Conservation (phyloP, 148 eudicot genomes). For the Persicaria maculosa region DNA sequence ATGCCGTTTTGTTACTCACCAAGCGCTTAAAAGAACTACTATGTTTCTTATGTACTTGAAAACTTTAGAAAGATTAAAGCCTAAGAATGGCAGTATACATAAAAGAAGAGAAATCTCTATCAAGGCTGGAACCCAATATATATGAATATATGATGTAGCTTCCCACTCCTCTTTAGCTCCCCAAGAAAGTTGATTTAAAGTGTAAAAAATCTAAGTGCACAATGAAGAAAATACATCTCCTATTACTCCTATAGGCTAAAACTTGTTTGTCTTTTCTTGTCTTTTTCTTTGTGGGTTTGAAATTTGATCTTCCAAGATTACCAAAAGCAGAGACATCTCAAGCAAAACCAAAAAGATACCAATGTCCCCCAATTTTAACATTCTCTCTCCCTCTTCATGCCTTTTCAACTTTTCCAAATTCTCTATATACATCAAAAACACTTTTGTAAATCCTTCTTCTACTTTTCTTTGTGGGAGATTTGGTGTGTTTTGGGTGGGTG, state of each 20-base stretch:
- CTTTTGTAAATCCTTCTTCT: background rate
- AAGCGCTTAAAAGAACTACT: too few relatives aligned
- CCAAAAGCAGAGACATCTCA: constrained; percentile 10
- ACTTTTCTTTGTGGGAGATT: background rate
- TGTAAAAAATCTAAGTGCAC: constrained; percentile 4
- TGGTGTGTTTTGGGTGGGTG: background rate
- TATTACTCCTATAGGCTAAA: constrained; percentile 5
- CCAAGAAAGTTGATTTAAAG: background rate
- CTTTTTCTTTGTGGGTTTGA: constrained; percentile 3
- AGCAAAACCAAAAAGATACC: background rate
- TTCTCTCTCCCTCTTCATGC: background rate
- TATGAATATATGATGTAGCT: background rate
- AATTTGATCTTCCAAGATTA: constrained; percentile 4
- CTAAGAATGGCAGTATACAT: background rate
- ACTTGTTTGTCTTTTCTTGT: background rate
- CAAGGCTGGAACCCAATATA: background rate
- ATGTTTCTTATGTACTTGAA: background rate
- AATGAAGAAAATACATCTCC: constrained; percentile 3
- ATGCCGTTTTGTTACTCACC: too few relatives aligned
- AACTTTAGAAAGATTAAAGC: background rate
- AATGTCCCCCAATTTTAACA: constrained; percentile 7
- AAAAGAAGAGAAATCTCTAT: background rate
- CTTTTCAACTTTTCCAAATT: background rate
- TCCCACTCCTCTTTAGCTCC: constrained; percentile 1
- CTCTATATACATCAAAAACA: too few relatives aligned